These are phyloP conservation scores for Candida nanaspora DNA, from an alignment of 805 yeast genomes.

Conservation along the genomic window DNA sequence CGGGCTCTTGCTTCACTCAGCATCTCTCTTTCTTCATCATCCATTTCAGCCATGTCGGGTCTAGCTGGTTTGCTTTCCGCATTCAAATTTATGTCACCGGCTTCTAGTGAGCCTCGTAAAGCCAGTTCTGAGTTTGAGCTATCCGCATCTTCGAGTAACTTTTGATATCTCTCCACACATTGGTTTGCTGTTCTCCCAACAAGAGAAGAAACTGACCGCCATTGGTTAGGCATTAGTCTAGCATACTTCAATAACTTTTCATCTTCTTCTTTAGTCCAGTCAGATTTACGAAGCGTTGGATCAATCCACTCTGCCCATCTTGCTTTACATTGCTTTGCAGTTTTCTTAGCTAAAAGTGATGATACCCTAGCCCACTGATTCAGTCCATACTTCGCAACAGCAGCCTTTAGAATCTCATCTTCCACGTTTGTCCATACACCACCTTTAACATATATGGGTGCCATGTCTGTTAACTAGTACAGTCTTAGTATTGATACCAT, in stretches of 20 bases:
- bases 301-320: conserved; percentile 87
- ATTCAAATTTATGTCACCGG: conserved; percentile 37
- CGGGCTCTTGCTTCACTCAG: conserved; percentile 91
- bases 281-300: conserved; percentile 57
- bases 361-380: conserved; percentile 95
- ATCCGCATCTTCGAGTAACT: conserved; percentile 44
- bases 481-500: background rate
- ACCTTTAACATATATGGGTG: conserved; percentile 72
- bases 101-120: conserved; percentile 31
- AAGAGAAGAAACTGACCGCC: conserved; percentile 83
- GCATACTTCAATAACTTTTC: conserved; percentile 60
- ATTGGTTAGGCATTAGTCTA: conserved; percentile 77
- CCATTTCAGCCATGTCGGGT: conserved; percentile 74
- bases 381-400: conserved; percentile 86
- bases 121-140: conserved; percentile 16
- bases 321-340: conserved; percentile 87
- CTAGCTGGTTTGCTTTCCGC: conserved; percentile 76
- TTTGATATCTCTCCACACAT: conserved; percentile 80
- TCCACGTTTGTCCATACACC: conserved; percentile 84
- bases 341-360: conserved; percentile 74
- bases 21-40: conserved; percentile 89
- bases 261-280: conserved; percentile 77
- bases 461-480: conserved; percentile 20
- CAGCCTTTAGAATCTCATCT: conserved; percentile 85
- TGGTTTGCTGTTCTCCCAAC: conserved; percentile 82